A percentile compares a stretch with the other conserved stretches of the same genome.
phyloP scores from a whole-genome alignment of 179 eudicot genomes.

The Nepenthes alata region DNA sequence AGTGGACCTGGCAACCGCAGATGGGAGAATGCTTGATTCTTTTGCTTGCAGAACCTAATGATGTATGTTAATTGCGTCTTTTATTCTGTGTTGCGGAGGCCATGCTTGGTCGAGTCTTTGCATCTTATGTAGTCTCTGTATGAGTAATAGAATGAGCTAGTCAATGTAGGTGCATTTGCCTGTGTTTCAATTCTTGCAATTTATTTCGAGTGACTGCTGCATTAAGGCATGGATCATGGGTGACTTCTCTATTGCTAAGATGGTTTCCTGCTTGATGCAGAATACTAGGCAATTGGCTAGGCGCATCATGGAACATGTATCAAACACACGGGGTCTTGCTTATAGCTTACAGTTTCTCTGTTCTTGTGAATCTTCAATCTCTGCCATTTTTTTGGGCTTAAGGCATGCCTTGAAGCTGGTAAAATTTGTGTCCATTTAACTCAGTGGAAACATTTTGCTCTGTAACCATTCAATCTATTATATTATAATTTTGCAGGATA shows the following conservation, averaged over 20 bases:
- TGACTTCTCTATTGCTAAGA: constrained; percentile 5
- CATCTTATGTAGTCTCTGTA: background rate
- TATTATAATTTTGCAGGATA: background rate
- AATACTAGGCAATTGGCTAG: constrained; percentile 75
- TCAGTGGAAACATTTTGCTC: background rate
- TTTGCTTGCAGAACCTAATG: constrained; percentile 87
- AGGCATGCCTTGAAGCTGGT: constrained; percentile 84
- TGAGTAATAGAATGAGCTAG: background rate
- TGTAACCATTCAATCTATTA: background rate
- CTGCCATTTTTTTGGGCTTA: constrained; percentile 51
- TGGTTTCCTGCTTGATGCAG: constrained; percentile 38
- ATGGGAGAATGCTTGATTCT: constrained; percentile 90
- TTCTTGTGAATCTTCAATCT: constrained; percentile 47
- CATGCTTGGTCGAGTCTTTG: background rate
- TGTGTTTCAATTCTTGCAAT: background rate
- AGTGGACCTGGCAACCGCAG: constrained; percentile 91
- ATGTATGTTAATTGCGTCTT: constrained; percentile 32
- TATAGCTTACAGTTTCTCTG: constrained; percentile 86
- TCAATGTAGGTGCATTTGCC: background rate
- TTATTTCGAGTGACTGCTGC: background rate
- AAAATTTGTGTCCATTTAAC: constrained; percentile 12
- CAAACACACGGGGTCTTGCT: constrained; percentile 66
- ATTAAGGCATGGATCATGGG: background rate
- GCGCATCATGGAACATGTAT: constrained; percentile 73
- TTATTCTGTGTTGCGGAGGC: background rate